Percentiles rank a stretch among this genome's conserved stretches.
Conservation (phyloP, 768 basidiomycete species). For the Mycena galericulata region DNA sequence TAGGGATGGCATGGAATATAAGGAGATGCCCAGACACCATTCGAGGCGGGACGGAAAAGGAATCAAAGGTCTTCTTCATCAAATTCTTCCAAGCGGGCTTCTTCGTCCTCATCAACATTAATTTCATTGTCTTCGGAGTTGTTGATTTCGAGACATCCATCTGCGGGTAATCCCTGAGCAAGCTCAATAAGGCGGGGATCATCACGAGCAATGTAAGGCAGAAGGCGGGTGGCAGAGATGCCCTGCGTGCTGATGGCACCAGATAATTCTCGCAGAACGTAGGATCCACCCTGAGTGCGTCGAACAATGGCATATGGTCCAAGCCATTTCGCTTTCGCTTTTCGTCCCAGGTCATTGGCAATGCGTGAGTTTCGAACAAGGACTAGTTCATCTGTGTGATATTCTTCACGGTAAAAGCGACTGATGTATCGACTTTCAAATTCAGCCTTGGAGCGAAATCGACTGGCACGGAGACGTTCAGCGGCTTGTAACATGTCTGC, state of each 20-base stretch:
- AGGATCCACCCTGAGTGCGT: slow-evolving; percentile 7
- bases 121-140: too few relatives aligned
- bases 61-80: too few relatives aligned
- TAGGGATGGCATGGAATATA: too few relatives aligned
- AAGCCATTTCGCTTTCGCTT: background rate
- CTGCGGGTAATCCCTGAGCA: background rate
- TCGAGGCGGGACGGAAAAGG: too few relatives aligned
- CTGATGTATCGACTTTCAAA: background rate
- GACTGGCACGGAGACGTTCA: background rate
- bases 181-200: background rate
- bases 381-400: background rate
- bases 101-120: too few relatives aligned
- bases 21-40: too few relatives aligned
- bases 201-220: slow-evolving; percentile 4
- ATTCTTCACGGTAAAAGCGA: background rate
- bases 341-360: background rate
- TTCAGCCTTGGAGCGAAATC: background rate
- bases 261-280: slow-evolving; percentile 12
- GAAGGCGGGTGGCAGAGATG: background rate
- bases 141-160: background rate
- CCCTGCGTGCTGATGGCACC: slow-evolving; percentile 13
- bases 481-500: background rate
- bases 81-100: too few relatives aligned
- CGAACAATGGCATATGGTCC: slow-evolving; percentile 15
- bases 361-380: background rate